Percentiles rank a stretch among this genome's conserved stretches.
These are phyloP conservation scores for Metschnikowia orientalis DNA, from an alignment of 805 yeast genomes.

Conservation along the genomic window DNA sequence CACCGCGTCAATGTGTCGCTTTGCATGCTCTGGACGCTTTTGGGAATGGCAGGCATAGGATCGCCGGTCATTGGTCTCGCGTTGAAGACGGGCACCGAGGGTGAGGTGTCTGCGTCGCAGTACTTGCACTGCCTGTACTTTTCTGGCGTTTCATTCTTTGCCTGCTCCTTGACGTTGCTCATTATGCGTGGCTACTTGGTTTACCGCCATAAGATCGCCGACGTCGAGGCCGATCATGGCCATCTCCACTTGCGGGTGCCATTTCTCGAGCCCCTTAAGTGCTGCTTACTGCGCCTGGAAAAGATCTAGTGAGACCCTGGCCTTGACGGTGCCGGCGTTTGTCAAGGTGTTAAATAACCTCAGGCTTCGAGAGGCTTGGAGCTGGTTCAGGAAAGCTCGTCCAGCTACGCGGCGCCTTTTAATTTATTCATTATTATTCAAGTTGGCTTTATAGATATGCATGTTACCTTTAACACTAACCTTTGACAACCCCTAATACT, in stretches of 20 bases:
- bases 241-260: slow-evolving; percentile 18
- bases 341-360: no score
- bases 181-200: slow-evolving; percentile 53
- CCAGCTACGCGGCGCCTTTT: no score
- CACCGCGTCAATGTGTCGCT: slow-evolving; percentile 45
- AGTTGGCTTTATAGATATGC: no score
- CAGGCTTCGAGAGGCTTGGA: no score
- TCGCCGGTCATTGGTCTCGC: slow-evolving; percentile 60
- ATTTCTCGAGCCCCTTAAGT: slow-evolving; percentile 11
- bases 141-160: slow-evolving; percentile 53
- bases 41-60: slow-evolving; percentile 48
- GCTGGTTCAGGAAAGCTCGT: no score
- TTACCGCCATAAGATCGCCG: slow-evolving; percentile 39
- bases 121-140: slow-evolving; percentile 54
- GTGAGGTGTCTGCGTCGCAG: slow-evolving; percentile 37
- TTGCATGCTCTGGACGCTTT: slow-evolving; percentile 50
- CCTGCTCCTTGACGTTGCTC: slow-evolving; percentile 39
- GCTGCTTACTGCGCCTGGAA: slow-evolving; percentile 6
- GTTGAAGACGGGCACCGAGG: slow-evolving; percentile 32
- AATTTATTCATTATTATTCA: no score
- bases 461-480: no score
- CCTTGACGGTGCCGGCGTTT: no score
- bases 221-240: slow-evolving; percentile 14
- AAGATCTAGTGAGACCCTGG: slow-evolving; percentile 3
- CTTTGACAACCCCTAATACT: no score